These are phyloP conservation scores for Arxiozyma bovina DNA, from an alignment of 1,139 yeast genomes.

Conservation along the genomic window DNA sequence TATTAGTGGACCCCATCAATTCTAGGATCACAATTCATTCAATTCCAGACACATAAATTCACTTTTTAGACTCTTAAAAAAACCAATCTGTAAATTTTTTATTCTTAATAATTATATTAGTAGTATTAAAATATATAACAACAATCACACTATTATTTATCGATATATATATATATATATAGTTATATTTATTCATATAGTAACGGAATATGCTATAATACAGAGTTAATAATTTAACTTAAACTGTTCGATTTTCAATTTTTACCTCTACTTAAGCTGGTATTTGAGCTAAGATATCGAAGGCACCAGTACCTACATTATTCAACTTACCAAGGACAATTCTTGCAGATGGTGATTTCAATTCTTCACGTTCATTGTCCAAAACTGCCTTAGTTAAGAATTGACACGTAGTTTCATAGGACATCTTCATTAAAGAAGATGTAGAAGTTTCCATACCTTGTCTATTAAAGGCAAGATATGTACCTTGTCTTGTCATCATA, in stretches of 20 bases:
- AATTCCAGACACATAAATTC: background rate
- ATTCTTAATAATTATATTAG: background rate
- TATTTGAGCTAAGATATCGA: constrained; percentile 73
- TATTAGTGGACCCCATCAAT: background rate
- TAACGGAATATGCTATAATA: background rate
- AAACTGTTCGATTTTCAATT: background rate
- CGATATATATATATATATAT: background rate
- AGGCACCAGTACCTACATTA: constrained; percentile 92
- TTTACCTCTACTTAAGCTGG: constrained; percentile 27
- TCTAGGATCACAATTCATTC: background rate
- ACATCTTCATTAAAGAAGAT: constrained; percentile 97
- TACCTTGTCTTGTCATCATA: constrained; percentile 98
- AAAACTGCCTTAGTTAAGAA: constrained; percentile 94
- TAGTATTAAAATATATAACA: background rate
- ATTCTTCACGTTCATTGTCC: constrained; percentile 80
- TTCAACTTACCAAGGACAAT: constrained; percentile 88
- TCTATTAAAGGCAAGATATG: constrained; percentile 92
- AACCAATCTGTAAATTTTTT: no score
- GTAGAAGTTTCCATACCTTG: constrained; percentile 96
- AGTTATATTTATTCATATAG: background rate
- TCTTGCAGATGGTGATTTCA: constrained; percentile 92
- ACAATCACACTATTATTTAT: background rate
- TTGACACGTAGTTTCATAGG: constrained; percentile 96
- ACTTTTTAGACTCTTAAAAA: no score
- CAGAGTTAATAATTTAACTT: background rate